Evolutionary conservation across 148 eudicot genomes (phyloP), one percentile per base, ranked within the genome.

Genomic region (Drosera capensis): DNA sequence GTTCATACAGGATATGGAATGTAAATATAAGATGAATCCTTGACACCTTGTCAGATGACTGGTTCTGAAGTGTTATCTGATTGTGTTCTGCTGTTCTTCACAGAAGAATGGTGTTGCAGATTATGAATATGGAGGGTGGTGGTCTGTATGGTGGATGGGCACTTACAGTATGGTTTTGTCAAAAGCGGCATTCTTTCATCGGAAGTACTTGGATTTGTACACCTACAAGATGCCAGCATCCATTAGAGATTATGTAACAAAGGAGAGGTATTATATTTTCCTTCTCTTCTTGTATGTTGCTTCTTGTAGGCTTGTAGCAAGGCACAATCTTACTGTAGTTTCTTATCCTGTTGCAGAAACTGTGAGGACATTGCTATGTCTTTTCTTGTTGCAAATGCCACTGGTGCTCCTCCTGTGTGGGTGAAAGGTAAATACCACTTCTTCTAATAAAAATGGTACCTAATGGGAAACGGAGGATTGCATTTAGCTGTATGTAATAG

Each of bases 331-430:
- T 14, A 23, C 25, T 3, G 15, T 38, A 13, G 39, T 7, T 25
- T 38, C 24, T 38, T 1, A 37, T 17, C 12, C 18, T 19, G 14
- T 43, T 15, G 28, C 71, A 80, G 84, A 57, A 80, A 77, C 51
- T 80, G 90, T 50, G 90, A 80, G 65, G 90, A 80, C 53, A 71
- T 80, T 44, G 84, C 90, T 9, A 80, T 80, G 90, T 80, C 90
- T 43, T 49, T 80, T 40, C 77, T 80, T 60, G 71, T 80, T 46
- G 83, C 90, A 36, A 80, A 80, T 60, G 70, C 70, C 37, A 77
- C 80, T 22, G 57, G 50, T 44, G 84, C 84, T 43, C 75, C 90
- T 48, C 80, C 80, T 14, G 68, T 73, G 35, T 80, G 90, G 90
- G 83, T 74, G 17, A 77, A 77, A 62, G 90, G 90, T 80, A 64